Conservation (phyloP, 176 grass and related monocot genomes). For the Avena atlantica region DNA sequence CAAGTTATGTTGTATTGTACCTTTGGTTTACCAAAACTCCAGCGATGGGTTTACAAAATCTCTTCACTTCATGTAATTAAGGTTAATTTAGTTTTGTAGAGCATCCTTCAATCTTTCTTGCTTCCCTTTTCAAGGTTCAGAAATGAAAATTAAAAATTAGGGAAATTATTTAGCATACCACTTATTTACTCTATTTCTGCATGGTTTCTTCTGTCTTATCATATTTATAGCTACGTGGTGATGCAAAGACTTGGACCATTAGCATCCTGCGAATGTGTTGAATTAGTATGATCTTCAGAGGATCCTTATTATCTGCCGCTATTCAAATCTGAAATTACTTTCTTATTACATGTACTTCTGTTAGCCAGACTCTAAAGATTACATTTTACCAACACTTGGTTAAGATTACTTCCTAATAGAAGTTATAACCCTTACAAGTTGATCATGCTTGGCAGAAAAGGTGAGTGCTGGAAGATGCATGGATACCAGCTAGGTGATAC, state of each 20-base stretch:
- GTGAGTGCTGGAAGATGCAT: not conserved
- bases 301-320: not conserved
- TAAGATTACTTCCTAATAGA: not conserved
- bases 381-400: not conserved
- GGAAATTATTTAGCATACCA: not conserved
- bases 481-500: not conserved
- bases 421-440: not conserved
- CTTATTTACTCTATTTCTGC: not conserved
- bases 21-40: not conserved
- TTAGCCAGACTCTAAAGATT: not conserved
- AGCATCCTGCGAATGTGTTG: not conserved
- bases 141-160: not conserved
- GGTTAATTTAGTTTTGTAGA: not conserved
- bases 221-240: not conserved
- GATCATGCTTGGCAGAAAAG: not conserved
- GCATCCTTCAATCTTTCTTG: not conserved
- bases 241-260: not conserved
- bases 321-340: not conserved
- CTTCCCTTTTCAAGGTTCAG: not conserved
- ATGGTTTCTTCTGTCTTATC: not conserved
- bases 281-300: not conserved
- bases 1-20: conserved; percentile 2
- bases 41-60: not conserved
- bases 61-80: not conserved
- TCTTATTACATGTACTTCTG: not conserved